Percentiles rank a stretch among this genome's conserved stretches.
Conservation (phyloP, 2,329 filamentous ascomycete genomes). For the Calcarisporium arbuscula region DNA sequence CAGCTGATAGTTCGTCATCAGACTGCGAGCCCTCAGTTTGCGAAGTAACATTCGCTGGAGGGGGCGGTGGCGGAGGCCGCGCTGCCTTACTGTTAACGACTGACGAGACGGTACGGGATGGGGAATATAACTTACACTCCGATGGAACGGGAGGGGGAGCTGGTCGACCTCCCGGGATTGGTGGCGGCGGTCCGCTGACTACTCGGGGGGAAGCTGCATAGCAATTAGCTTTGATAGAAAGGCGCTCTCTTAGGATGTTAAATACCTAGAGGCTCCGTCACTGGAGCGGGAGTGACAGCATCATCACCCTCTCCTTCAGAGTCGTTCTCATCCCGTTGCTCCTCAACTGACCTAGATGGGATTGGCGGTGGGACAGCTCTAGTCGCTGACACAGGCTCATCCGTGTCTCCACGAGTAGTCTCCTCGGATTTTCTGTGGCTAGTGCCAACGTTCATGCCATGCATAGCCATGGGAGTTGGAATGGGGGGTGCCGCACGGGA, state of each 20-base stretch:
- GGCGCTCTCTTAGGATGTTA: no score
- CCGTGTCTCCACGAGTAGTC: constrained; percentile 28
- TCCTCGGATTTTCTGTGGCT: constrained; percentile 42
- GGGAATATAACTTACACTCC: constrained; percentile 46
- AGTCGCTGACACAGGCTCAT: constrained; percentile 18
- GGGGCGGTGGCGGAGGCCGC: constrained; percentile 51
- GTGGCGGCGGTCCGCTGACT: constrained; percentile 29
- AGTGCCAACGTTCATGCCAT: constrained; percentile 61
- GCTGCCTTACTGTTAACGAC: constrained; percentile 39
- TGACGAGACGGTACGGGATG: not conserved
- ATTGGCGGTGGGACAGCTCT: constrained; percentile 22
- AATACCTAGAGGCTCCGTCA: constrained; percentile 15
- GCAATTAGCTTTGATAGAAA: constrained; percentile 21
- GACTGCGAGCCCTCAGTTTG: constrained; percentile 77
- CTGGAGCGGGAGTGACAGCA: constrained; percentile 26
- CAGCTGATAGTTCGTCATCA: constrained; percentile 73
- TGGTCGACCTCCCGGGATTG: constrained; percentile 44
- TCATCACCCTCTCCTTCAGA: constrained; percentile 29
- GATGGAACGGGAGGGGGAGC: constrained; percentile 51
- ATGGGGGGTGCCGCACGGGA: constrained; percentile 45
- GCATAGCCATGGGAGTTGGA: constrained; percentile 58
- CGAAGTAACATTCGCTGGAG: constrained; percentile 50
- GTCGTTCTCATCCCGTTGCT: constrained; percentile 13
- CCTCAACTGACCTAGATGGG: constrained; percentile 19
- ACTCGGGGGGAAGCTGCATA: constrained; percentile 27